A percentile compares a stretch with the other conserved stretches of the same genome.
Conservation (phyloP, 2,329 filamentous ascomycete species). For the Xylariales sp. region DNA sequence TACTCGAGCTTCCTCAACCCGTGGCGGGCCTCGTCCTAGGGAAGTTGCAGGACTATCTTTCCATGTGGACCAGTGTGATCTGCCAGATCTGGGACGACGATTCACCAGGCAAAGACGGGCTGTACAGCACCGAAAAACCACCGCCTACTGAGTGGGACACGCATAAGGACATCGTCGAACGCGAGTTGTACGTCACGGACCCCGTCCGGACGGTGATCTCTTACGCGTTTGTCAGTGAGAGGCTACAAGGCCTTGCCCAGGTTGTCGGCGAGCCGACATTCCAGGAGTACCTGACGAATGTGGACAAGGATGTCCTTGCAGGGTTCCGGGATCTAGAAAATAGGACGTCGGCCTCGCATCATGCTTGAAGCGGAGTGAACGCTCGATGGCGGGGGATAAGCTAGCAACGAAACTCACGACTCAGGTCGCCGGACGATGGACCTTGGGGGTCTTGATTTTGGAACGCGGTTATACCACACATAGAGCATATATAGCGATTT, state of each 20-base stretch:
- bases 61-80: slow-evolving; percentile 79
- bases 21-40: slow-evolving; percentile 68
- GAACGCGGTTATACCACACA: too few species aligned
- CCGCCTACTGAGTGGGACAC: slow-evolving; percentile 66
- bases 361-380: background rate
- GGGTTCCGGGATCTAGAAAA: slow-evolving; percentile 64
- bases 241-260: slow-evolving; percentile 69
- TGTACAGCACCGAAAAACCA: slow-evolving; percentile 58
- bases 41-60: slow-evolving; percentile 78
- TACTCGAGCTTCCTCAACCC: slow-evolving; percentile 72
- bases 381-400: background rate
- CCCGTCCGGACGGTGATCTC: slow-evolving; percentile 75
- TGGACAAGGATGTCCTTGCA: slow-evolving; percentile 77
- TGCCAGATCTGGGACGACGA: slow-evolving; percentile 72
- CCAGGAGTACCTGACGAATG: slow-evolving; percentile 76
- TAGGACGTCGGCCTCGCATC: background rate
- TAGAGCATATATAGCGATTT: background rate
- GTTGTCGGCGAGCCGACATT: slow-evolving; percentile 72
- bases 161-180: slow-evolving; percentile 64
- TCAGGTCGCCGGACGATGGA: too few species aligned
- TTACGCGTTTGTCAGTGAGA: slow-evolving; percentile 71
- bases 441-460: too few species aligned
- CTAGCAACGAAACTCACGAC: background rate
- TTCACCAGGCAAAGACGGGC: slow-evolving; percentile 60
- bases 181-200: slow-evolving; percentile 68